Conservation (phyloP, 2,329 filamentous ascomycete species). For the Calonectria pauciramosa region DNA sequence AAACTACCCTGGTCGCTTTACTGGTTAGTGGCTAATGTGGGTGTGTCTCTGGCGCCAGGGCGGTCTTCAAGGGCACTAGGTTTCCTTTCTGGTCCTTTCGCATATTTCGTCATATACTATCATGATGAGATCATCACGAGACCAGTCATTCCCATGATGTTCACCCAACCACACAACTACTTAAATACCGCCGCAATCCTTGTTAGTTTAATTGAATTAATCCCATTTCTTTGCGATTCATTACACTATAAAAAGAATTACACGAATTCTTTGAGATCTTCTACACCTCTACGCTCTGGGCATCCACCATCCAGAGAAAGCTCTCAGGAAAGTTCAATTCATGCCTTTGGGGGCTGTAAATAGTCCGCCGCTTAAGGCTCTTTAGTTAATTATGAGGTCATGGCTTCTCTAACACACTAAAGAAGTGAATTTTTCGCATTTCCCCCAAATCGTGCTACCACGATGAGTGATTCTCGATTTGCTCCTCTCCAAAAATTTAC, state of each 20-base stretch:
- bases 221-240: background rate
- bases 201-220: background rate
- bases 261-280: background rate
- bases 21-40: too few species aligned
- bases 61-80: background rate
- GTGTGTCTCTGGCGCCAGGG: background rate
- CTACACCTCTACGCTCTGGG: too few species aligned
- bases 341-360: too few species aligned
- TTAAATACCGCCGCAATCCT: background rate
- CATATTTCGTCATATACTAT: background rate
- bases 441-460: too few species aligned
- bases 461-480: too few species aligned
- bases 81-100: background rate
- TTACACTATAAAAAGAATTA: background rate
- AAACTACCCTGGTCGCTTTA: background rate
- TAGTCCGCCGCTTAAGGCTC: too few species aligned
- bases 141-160: background rate
- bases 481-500: too few species aligned
- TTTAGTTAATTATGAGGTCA: too few species aligned
- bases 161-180: background rate
- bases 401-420: too few species aligned
- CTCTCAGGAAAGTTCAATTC: too few species aligned
- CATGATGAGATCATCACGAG: background rate
- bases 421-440: too few species aligned
- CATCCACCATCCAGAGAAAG: too few species aligned